phyloP scores from a whole-genome alignment of 192 early-diverging fungal species.

The Coemansia sp. region DNA sequence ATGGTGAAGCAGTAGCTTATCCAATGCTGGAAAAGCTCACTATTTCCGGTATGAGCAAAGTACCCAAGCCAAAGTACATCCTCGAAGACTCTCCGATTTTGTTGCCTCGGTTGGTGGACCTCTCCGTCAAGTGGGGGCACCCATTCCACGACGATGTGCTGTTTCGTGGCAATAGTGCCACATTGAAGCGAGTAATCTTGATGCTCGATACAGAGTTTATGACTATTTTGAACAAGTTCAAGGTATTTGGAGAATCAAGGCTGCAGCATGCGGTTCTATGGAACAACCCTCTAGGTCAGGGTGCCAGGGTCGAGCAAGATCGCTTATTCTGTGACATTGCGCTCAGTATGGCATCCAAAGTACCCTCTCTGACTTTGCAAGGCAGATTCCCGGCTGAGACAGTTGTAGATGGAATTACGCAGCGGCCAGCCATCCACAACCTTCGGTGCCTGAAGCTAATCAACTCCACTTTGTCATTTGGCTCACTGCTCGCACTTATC shows the following conservation, averaged over 20 bases:
- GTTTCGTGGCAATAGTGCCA: neutral
- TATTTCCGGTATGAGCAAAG: neutral
- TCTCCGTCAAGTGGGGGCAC: neutral
- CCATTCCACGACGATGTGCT: conserved; percentile 5
- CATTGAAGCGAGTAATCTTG: neutral
- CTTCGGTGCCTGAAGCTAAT: neutral
- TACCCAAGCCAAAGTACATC: neutral
- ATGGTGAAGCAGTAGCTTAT: neutral
- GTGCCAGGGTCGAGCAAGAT: neutral
- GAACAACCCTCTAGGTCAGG: neutral
- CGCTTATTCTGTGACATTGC: neutral
- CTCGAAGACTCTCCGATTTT: neutral
- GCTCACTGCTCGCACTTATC: neutral
- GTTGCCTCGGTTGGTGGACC: neutral
- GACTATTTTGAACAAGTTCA: neutral
- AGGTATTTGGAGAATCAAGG: neutral
- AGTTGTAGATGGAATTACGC: neutral
- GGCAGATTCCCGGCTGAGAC: neutral
- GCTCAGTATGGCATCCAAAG: neutral
- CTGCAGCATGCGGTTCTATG: neutral
- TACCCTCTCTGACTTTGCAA: neutral
- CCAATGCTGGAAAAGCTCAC: neutral
- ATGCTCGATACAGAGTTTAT: neutral
- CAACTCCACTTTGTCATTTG: neutral
- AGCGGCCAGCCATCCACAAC: neutral